Evolutionary conservation across 2,329 filamentous ascomycete genomes (phyloP).

Genomic region (Colletotrichum spaethianum): DNA sequence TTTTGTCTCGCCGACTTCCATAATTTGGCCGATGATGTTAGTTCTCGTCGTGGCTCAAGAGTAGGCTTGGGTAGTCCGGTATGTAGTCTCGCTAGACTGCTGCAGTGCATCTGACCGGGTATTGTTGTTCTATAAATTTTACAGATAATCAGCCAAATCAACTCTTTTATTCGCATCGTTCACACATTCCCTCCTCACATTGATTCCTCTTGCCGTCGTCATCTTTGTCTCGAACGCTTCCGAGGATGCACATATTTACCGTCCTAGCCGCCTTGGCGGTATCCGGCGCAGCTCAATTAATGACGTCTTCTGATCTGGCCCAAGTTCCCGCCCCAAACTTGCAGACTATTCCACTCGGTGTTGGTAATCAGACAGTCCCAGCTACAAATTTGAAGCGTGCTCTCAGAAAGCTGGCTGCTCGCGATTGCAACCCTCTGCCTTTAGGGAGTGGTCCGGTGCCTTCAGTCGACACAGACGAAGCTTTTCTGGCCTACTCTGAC

Average conservation of each 20-base stretch:
- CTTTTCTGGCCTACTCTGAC: constrained; percentile 7
- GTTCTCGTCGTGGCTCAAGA: not conserved
- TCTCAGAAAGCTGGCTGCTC: not conserved
- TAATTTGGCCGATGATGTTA: not conserved
- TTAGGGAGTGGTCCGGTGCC: constrained; percentile 10
- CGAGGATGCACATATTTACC: not conserved
- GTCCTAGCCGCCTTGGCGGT: not conserved
- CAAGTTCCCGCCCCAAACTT: constrained; percentile 6
- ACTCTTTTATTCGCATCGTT: not conserved
- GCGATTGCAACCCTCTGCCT: constrained; percentile 19
- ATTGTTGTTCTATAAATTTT: not conserved
- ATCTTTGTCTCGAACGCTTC: not conserved
- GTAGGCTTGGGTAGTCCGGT: not conserved
- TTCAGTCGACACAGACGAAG: constrained; percentile 17
- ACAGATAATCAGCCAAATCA: not conserved
- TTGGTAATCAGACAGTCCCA: constrained; percentile 21
- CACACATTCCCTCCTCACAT: not conserved
- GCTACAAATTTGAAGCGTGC: constrained; percentile 1
- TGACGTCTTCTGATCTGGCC: constrained; percentile 13
- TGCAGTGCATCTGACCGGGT: not conserved
- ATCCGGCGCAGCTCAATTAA: constrained; percentile 3
- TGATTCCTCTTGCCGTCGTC: not conserved
- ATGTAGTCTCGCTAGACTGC: not conserved
- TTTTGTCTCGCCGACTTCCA: not conserved
- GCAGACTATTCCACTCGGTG: constrained; percentile 2